Base-by-base conservation (phyloP, 768 basidiomycete species). In the Pleurotus eryngii region DNA sequence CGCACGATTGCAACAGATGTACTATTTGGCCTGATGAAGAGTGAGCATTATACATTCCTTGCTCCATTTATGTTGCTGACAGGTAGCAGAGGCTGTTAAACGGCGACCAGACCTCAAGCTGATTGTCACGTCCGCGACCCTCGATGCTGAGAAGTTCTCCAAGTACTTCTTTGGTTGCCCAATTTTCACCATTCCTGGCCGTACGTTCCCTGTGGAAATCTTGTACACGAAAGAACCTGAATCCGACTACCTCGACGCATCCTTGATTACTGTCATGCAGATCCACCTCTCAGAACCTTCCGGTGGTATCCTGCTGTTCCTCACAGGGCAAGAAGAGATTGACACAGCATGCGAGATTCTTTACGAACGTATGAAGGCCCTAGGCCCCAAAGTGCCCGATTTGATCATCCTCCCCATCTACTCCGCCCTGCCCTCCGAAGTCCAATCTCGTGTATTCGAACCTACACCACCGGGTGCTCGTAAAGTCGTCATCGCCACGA, bases 191-290 rank as follows among this genome's bases (percentile, higher is more conserved):
- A 98, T 99, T 62, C 97, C 97, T n/a, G 97, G 97, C 64, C 88
- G 95, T 66, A 95, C 95, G n/a, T 98, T 92, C 74, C 97, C 97
- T 5, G 97, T 98, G 60, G 97, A 99, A 72, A 82, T 91, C 27
- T 77, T 98, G n/a, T 99, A 98, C 74, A 98, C 96, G 63, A 98
- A 98, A 70, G 97, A 99, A 67, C 97, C 97, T 0, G 97, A 98
- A 72, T 82, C 83, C 18, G 97, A 99, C 72, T 99, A 99, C 72
- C 84, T 99, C 57, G 97, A 98, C 64, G 95, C 96, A 0, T 95
- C 95, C 20, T 87, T 99, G 60, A 98, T 98, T 64, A 98, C 97
- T 3, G 90, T 99, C 67, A 96, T 98, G 91, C 97, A 99, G 72
- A 99, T 99, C 58, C 97, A 99, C 70, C 82, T 99, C 30, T 97